Evolutionary conservation across 768 basidiomycete species (phyloP).

Genomic region (Leccinum aurantiacum): DNA sequence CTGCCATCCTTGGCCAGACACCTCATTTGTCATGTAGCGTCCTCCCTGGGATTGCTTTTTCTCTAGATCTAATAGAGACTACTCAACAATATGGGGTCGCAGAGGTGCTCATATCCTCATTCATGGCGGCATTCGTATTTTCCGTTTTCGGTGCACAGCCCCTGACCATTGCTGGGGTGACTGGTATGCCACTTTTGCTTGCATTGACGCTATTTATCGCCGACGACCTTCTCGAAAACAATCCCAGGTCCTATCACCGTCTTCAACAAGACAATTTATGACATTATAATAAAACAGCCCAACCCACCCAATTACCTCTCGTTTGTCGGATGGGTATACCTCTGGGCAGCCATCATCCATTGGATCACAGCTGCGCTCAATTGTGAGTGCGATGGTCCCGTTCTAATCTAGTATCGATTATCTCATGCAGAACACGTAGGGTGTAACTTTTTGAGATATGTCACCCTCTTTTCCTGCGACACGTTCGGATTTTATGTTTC

Average conservation of each 20-base stretch:
- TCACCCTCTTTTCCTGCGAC: conserved; percentile 88
- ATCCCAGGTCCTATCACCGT: conserved; percentile 82
- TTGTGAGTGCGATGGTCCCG: conserved; percentile 44
- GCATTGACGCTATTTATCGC: neutral
- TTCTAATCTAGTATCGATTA: neutral
- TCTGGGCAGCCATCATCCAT: conserved; percentile 86
- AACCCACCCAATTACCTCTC: conserved; percentile 76
- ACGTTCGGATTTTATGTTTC: conserved; percentile 93
- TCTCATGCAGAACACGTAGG: conserved; percentile 39
- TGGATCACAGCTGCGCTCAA: conserved; percentile 81
- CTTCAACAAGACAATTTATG: conserved; percentile 86
- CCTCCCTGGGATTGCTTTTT: conserved; percentile 91
- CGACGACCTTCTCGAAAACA: neutral
- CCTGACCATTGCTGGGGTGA: conserved; percentile 88
- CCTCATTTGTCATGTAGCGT: conserved; percentile 46
- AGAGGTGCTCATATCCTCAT: conserved; percentile 80
- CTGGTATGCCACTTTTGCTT: conserved; percentile 44
- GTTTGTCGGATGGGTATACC: conserved; percentile 90
- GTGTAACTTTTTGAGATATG: conserved; percentile 83
- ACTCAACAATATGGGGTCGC: conserved; percentile 87
- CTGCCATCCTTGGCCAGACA: neutral
- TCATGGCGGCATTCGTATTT: conserved; percentile 88
- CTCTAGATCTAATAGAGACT: conserved; percentile 88
- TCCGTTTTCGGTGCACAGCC: conserved; percentile 89
- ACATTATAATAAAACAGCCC: conserved; percentile 58